Evolutionary conservation across 192 early-diverging fungal genomes (phyloP).

Genomic region (Chytriomyces sp.): DNA sequence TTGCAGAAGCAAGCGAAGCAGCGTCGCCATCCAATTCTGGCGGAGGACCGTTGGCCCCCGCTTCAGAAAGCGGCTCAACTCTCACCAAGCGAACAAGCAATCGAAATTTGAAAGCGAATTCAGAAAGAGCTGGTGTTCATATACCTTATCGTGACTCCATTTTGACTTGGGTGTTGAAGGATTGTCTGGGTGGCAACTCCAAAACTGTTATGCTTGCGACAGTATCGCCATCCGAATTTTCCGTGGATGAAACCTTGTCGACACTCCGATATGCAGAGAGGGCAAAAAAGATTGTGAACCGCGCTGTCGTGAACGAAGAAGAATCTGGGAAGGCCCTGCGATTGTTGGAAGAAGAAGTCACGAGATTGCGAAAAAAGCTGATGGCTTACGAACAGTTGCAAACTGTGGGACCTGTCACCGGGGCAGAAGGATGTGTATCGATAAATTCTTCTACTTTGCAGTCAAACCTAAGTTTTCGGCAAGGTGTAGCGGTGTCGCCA

Average conservation of each 20-base stretch:
- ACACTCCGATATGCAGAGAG: slow-evolving; percentile 90
- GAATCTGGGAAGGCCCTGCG: slow-evolving; percentile 73
- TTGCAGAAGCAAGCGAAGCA: slow-evolving; percentile 66
- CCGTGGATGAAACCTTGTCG: slow-evolving; percentile 51
- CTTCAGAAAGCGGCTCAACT: background rate
- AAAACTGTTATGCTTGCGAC: slow-evolving; percentile 62
- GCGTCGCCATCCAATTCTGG: slow-evolving; percentile 1
- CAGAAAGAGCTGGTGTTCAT: slow-evolving; percentile 30
- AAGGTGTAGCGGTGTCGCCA: background rate
- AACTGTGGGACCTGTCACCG: background rate
- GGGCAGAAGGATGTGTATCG: slow-evolving; percentile 18
- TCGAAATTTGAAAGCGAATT: background rate
- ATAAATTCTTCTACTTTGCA: background rate
- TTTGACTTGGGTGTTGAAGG: slow-evolving; percentile 61
- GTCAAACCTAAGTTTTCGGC: background rate
- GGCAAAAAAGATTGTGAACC: slow-evolving; percentile 89
- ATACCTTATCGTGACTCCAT: slow-evolving; percentile 92
- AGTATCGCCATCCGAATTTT: slow-evolving; percentile 44
- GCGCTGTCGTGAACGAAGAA: slow-evolving; percentile 90
- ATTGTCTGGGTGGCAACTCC: slow-evolving; percentile 59
- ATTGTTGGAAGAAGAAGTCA: slow-evolving; percentile 82
- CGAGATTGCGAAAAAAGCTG: slow-evolving; percentile 63
- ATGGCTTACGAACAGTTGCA: slow-evolving; percentile 33
- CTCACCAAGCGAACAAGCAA: slow-evolving; percentile 19
- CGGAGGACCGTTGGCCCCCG: background rate